These are phyloP conservation scores for Sporobolomyces pararoseus DNA, from an alignment of 768 basidiomycete genomes.

Conservation along the genomic window DNA sequence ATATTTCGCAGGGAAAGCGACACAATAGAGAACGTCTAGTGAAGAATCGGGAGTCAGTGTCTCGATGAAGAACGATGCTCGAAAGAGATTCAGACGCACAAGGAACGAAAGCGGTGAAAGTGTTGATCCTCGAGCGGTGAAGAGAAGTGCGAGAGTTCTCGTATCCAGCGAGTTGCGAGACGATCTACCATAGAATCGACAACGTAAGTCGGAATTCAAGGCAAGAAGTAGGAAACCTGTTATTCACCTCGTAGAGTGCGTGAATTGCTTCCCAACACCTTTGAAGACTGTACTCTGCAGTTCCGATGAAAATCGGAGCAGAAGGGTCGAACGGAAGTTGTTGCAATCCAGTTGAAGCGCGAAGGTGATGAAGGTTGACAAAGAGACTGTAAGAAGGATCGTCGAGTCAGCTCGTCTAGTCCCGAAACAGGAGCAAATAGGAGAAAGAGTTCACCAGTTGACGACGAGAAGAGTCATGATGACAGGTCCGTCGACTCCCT, in stretches of 20 bases:
- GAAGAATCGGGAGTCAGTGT: background rate
- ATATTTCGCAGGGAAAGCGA: conserved; percentile 37
- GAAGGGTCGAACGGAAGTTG: conserved; percentile 29
- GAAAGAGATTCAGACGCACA: conserved; percentile 4
- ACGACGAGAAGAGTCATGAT: conserved; percentile 27
- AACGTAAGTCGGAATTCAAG: no score
- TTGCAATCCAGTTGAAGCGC: conserved; percentile 23
- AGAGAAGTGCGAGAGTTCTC: conserved; percentile 31
- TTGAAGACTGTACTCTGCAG: conserved; percentile 33
- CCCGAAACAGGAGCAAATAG: no score
- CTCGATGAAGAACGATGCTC: background rate
- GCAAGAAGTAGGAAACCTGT: no score
- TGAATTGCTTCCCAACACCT: conserved; percentile 33
- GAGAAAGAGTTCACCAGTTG: conserved; percentile 27
- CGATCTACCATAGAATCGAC: conserved; percentile 8
- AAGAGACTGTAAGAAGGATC: conserved; percentile 11
- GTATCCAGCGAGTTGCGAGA: conserved; percentile 31
- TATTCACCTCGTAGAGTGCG: conserved; percentile 24
- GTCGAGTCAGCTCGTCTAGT: no score
- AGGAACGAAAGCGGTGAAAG: conserved; percentile 31
- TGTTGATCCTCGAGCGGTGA: conserved; percentile 19
- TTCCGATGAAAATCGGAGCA: conserved; percentile 26
- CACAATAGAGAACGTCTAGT: conserved; percentile 20
- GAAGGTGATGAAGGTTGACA: conserved; percentile 35
- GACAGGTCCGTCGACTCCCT: conserved; percentile 18